A percentile compares a stretch with the other conserved stretches of the same genome.
phyloP scores from a whole-genome alignment of 805 yeast species.

The Pichia paraexigua region DNA sequence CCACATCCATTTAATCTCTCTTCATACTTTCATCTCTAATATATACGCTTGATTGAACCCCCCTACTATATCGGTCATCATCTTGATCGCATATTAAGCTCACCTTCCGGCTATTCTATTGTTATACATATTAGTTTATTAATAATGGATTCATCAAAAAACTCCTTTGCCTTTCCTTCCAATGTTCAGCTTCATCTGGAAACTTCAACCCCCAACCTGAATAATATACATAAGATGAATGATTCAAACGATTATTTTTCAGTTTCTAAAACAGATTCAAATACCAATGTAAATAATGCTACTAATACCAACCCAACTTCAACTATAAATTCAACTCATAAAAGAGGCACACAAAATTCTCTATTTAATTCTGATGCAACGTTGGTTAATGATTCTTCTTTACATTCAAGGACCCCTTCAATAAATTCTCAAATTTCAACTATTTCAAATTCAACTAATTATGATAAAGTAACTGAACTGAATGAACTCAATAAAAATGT shows the following conservation, averaged over 20 bases:
- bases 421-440: constrained; percentile 2
- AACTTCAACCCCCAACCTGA: not conserved
- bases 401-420: not conserved
- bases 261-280: too few species aligned
- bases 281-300: not conserved
- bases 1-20: not conserved
- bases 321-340: not conserved
- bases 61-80: not conserved
- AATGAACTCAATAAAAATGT: not conserved
- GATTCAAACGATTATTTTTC: not conserved
- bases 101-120: not conserved
- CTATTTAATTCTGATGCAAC: constrained; percentile 11
- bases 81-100: not conserved
- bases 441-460: not conserved
- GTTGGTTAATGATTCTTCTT: constrained; percentile 4
- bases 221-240: not conserved
- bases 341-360: constrained; percentile 6
- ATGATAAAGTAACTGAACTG: not conserved
- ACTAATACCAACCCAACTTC: not conserved
- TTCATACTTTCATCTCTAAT: not conserved
- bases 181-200: not conserved
- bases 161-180: not conserved
- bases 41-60: not conserved
- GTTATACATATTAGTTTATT: not conserved
- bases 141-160: not conserved